Conservation (phyloP, 805 yeast genomes). For the Ogataea neopini region DNA sequence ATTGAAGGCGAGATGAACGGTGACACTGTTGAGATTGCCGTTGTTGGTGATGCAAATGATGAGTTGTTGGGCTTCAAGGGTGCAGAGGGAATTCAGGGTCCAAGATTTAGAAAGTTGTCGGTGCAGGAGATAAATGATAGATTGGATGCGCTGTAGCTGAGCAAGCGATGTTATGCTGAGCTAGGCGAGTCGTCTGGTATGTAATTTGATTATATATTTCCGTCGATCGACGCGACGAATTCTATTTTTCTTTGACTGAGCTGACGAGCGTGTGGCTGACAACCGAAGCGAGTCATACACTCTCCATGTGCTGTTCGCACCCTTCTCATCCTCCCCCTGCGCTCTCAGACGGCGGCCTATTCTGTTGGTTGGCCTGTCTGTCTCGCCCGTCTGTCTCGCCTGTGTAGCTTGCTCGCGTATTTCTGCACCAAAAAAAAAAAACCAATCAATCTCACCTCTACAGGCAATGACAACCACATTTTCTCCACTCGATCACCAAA, state of each 20-base stretch:
- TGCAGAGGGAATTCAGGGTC: constrained; percentile 74
- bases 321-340: no score
- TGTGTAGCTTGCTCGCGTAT: no score
- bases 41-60: constrained; percentile 82
- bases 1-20: constrained; percentile 98
- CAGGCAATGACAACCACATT: no score
- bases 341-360: no score
- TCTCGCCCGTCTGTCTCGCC: no score
- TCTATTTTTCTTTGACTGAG: neutral
- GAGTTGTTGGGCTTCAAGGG: constrained; percentile 85
- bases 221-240: constrained; percentile 4
- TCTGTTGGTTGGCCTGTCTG: no score
- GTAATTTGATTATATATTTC: neutral
- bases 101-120: constrained; percentile 80
- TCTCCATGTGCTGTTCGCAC: no score
- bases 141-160: constrained; percentile 74
- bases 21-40: constrained; percentile 88
- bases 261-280: no score
- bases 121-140: constrained; percentile 95
- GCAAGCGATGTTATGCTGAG: neutral
- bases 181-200: neutral
- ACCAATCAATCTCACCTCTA: no score
- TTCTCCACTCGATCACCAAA: neutral
- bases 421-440: no score
- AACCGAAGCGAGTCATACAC: no score